These are phyloP conservation scores for Forsythia suspensa DNA, from an alignment of 257 asterid species.

Conservation along the genomic window DNA sequence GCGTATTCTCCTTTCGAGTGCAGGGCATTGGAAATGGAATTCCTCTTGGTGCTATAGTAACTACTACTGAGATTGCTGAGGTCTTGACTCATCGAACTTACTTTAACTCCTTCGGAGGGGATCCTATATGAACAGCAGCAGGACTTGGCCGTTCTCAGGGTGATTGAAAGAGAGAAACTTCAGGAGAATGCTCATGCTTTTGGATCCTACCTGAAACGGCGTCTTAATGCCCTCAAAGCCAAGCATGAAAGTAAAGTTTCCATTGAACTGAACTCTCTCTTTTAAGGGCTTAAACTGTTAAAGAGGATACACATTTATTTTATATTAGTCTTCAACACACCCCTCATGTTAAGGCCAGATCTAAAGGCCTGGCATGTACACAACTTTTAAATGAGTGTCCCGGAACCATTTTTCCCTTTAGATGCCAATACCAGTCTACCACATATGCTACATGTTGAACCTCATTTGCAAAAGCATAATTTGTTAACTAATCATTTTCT, in stretches of 20 bases:
- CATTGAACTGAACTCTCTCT: too few relatives aligned
- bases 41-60: constrained; percentile 77
- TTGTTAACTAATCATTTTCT: not conserved
- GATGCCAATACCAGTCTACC: not conserved
- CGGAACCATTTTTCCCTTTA: too few relatives aligned
- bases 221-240: constrained; percentile 58
- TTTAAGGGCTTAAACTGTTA: too few relatives aligned
- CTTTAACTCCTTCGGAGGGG: constrained; percentile 83
- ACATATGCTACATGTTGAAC: not conserved
- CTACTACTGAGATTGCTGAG: constrained; percentile 62
- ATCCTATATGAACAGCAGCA: constrained; percentile 74
- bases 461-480: not conserved
- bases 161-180: constrained; percentile 63
- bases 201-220: constrained; percentile 65
- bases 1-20: not conserved
- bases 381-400: too few relatives aligned
- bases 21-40: constrained; percentile 81
- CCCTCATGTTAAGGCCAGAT: too few relatives aligned
- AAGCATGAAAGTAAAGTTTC: constrained; percentile 58
- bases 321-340: too few relatives aligned
- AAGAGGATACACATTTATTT: too few relatives aligned
- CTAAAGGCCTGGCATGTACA: too few relatives aligned
- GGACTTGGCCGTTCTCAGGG: constrained; percentile 73
- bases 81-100: constrained; percentile 65
- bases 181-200: constrained; percentile 70